A percentile compares a stretch with the other conserved stretches of the same genome.
Conservation (phyloP, 2,329 filamentous ascomycete genomes). For the Aspergillus caelatus region DNA sequence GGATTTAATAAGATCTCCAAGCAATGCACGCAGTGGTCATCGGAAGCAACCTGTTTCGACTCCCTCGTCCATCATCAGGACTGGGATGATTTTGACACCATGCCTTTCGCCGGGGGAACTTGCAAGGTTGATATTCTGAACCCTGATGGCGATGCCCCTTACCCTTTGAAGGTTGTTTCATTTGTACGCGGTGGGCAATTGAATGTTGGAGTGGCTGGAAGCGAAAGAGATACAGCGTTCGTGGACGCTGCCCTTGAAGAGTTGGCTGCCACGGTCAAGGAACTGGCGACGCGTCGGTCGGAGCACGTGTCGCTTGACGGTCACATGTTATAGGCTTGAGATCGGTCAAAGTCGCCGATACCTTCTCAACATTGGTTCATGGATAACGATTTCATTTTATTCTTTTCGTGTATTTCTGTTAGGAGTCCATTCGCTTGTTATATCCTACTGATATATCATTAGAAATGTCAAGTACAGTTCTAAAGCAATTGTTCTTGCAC, state of each 20-base stretch:
- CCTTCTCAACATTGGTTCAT: neutral
- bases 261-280: constrained; percentile 46
- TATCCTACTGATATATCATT: neutral
- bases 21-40: constrained; percentile 51
- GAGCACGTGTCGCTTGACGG: neutral
- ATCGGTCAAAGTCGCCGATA: too few relatives aligned
- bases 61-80: constrained; percentile 61
- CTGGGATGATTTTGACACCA: constrained; percentile 62
- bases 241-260: constrained; percentile 57
- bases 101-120: constrained; percentile 35
- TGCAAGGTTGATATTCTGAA: constrained; percentile 61
- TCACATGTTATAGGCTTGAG: neutral
- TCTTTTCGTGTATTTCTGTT: neutral
- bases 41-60: constrained; percentile 52
- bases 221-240: constrained; percentile 53
- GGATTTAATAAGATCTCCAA: constrained; percentile 54
- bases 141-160: constrained; percentile 54
- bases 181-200: constrained; percentile 62
- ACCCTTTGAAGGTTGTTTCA: constrained; percentile 38
- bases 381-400: neutral
- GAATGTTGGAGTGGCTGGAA: constrained; percentile 58
- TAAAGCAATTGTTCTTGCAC: neutral
- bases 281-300: constrained; percentile 30
- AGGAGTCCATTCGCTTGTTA: neutral
- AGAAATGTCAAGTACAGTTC: neutral